Conservation (phyloP, 2,329 filamentous ascomycete genomes). For the Talaromyces sp. region DNA sequence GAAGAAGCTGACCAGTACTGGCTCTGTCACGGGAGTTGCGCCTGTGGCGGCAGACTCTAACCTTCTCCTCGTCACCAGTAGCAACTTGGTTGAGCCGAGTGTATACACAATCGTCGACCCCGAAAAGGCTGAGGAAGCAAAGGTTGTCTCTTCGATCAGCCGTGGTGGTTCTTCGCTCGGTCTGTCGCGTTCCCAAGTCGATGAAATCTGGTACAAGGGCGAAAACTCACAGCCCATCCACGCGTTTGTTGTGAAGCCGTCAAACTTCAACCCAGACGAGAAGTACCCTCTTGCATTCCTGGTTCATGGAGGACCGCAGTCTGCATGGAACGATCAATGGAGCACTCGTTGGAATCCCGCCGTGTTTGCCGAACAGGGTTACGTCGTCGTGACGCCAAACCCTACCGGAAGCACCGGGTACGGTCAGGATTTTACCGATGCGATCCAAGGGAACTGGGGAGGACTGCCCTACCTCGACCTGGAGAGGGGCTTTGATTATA, state of each 20-base stretch:
- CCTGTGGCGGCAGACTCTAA: constrained; percentile 29
- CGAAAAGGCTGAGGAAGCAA: constrained; percentile 21
- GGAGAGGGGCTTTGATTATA: constrained; percentile 48
- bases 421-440: constrained; percentile 50
- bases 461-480: constrained; percentile 53
- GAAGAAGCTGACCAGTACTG: constrained; percentile 35
- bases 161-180: constrained; percentile 35
- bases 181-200: constrained; percentile 37
- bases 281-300: constrained; percentile 53
- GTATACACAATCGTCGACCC: constrained; percentile 38
- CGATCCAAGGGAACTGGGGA: constrained; percentile 50
- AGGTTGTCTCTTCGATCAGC: constrained; percentile 34
- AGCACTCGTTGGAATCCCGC: constrained; percentile 51
- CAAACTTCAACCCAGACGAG: constrained; percentile 38
- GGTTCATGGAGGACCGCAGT: constrained; percentile 50
- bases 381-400: constrained; percentile 56
- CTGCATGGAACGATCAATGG: constrained; percentile 52
- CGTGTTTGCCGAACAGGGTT: constrained; percentile 57
- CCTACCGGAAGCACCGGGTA: constrained; percentile 56
- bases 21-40: constrained; percentile 36
- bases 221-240: constrained; percentile 40
- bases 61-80: constrained; percentile 39
- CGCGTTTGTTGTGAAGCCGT: constrained; percentile 45
- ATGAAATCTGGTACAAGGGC: constrained; percentile 43
- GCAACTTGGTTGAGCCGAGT: constrained; percentile 41